A percentile compares a stretch with the other conserved stretches of the same genome.
These are phyloP conservation scores for Ceratocystis cubensis DNA, from an alignment of 2,329 filamentous ascomycete species.

Conservation along the genomic window DNA sequence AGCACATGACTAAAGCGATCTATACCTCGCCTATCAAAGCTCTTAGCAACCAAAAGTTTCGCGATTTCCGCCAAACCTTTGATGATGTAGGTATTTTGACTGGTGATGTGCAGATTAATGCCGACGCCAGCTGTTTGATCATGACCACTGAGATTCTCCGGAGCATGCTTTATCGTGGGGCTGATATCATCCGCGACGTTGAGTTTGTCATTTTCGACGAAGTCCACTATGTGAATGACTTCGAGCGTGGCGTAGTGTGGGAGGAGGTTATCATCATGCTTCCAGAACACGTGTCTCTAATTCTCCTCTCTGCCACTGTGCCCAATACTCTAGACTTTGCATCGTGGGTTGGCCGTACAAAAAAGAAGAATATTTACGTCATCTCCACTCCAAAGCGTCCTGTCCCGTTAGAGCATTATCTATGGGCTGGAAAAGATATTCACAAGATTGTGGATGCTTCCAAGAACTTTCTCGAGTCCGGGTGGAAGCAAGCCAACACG, in stretches of 20 bases:
- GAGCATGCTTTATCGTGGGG: slow-evolving; percentile 95
- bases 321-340: slow-evolving; percentile 97
- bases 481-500: slow-evolving; percentile 88
- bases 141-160: slow-evolving; percentile 98
- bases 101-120: slow-evolving; percentile 94
- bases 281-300: slow-evolving; percentile 90
- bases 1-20: slow-evolving; percentile 98
- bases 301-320: slow-evolving; percentile 87
- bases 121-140: slow-evolving; percentile 93
- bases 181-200: slow-evolving; percentile 90
- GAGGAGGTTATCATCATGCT: slow-evolving; percentile 99
- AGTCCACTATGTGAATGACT: slow-evolving; percentile 96
- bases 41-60: slow-evolving; percentile 95
- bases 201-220: slow-evolving; percentile 99
- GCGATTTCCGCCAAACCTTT: slow-evolving; percentile 81
- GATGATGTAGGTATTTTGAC: slow-evolving; percentile 95
- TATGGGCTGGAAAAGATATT: slow-evolving; percentile 89
- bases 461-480: slow-evolving; percentile 80
- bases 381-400: slow-evolving; percentile 94
- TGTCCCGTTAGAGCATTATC: slow-evolving; percentile 86
- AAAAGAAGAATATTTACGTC: slow-evolving; percentile 98
- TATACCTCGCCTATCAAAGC: slow-evolving; percentile 99
- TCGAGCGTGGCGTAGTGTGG: slow-evolving; percentile 94
- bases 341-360: slow-evolving; percentile 94
- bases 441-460: slow-evolving; percentile 90